These are phyloP conservation scores for Lepiota brunneoincarnata DNA, from an alignment of 768 basidiomycete genomes.

Conservation along the genomic window DNA sequence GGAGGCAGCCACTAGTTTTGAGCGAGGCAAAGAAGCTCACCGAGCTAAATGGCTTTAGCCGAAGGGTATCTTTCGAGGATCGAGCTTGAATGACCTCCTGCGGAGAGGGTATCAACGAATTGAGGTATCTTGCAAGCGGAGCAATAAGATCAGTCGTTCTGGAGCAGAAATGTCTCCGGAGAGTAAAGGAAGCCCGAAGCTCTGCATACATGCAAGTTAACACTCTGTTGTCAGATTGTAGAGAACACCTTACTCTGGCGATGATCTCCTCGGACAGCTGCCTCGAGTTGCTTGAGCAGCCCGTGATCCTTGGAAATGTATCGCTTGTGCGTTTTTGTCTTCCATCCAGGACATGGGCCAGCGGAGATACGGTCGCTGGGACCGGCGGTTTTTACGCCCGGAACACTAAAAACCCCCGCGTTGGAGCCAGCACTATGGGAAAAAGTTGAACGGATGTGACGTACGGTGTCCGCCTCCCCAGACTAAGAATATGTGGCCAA, in stretches of 20 bases:
- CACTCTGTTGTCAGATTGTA: conserved; percentile 7
- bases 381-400: neutral
- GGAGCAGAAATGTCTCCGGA: conserved; percentile 81
- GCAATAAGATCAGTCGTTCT: conserved; percentile 85
- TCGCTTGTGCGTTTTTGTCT: conserved; percentile 73
- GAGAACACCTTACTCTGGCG: conserved; percentile 45
- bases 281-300: conserved; percentile 71
- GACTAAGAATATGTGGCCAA: conserved; percentile 82
- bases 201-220: conserved; percentile 32
- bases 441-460: conserved; percentile 17
- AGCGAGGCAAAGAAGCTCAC: conserved; percentile 70
- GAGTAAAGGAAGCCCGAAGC: conserved; percentile 56
- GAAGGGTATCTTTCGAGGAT: conserved; percentile 25
- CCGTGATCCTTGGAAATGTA: conserved; percentile 82
- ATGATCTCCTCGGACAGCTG: conserved; percentile 47
- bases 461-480: conserved; percentile 52
- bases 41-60: conserved; percentile 70
- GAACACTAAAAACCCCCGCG: neutral
- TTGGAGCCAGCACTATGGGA: neutral
- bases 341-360: conserved; percentile 73
- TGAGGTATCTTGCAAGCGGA: conserved; percentile 89
- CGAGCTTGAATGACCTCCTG: conserved; percentile 42
- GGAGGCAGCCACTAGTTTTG: conserved; percentile 62
- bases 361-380: conserved; percentile 28
- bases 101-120: conserved; percentile 78